Evolutionary conservation across 176 grass and related monocot species (phyloP).

Genomic region (Musa beccarii): DNA sequence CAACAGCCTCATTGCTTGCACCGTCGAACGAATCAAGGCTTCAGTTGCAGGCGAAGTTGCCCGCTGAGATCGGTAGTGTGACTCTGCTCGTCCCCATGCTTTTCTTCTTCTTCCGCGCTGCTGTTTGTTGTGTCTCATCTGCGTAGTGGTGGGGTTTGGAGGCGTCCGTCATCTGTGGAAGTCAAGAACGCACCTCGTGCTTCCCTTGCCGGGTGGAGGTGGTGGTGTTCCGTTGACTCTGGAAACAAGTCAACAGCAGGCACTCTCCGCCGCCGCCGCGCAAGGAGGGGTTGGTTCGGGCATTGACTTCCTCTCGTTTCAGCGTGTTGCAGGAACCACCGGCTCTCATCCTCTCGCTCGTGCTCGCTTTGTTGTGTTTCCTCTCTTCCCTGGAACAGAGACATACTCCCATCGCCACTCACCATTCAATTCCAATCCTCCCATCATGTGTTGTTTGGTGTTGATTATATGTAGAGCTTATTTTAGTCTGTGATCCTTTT

Average conservation of each 20-base stretch:
- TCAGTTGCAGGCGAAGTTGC: conserved; percentile 33
- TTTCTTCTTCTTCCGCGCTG: not conserved
- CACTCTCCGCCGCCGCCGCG: conserved; percentile 38
- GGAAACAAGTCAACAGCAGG: not conserved
- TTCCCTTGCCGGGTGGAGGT: not conserved
- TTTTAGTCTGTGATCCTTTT: too few relatives aligned
- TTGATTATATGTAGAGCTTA: too few relatives aligned
- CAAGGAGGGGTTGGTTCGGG: conserved; percentile 91
- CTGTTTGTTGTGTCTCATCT: not conserved
- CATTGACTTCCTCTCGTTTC: conserved; percentile 53
- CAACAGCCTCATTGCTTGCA: conserved; percentile 74
- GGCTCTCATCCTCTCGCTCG: conserved; percentile 25
- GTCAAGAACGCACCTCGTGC: not conserved
- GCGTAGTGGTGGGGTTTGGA: not conserved
- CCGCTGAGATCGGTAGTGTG: conserved; percentile 14
- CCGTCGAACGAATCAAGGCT: conserved; percentile 79
- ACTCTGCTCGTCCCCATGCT: not conserved
- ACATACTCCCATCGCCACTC: too few relatives aligned
- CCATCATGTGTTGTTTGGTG: too few relatives aligned
- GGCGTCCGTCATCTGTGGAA: not conserved
- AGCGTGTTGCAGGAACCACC: too few relatives aligned
- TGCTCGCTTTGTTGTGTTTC: too few relatives aligned
- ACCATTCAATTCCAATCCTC: too few relatives aligned
- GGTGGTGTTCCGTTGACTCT: too few relatives aligned
- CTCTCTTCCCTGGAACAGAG: too few relatives aligned